Base-by-base conservation (phyloP, 768 basidiomycete genomes). In the Lactarius quietus region DNA sequence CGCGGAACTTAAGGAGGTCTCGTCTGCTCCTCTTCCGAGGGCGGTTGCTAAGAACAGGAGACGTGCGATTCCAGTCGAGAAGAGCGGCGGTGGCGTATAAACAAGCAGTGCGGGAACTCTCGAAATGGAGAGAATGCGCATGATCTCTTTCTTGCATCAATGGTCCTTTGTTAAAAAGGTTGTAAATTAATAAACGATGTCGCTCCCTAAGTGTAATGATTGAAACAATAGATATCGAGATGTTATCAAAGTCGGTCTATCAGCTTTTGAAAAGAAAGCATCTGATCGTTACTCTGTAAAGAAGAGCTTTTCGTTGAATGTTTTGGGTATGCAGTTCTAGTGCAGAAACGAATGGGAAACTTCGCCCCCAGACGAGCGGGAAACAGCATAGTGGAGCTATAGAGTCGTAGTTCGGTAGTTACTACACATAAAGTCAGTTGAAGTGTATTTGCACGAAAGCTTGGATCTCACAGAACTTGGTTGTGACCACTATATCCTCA, bases 1-100 rank as follows among this genome's bases (percentile, higher is more conserved):
- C 72, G 89, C 86, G 3, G 84, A 82, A 62, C 75, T 92, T 66
- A 90, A 86, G 74, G 89, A 89, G 68, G 83, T 87, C 55, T 71
- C 82, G 74, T 73, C 83, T 81, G 77, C 76, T 64, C 81, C 76
- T 39, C 72, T 66, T 57, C 74, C 73, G 14, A 70, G 64, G 65
- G 75, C 71, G 61, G 70, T 58, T 20, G 68, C 67, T n/a, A 77
- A 77, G 63, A 76, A 71, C 38, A 73, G 81, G 63, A 73, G 81
- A 55, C 76, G 74, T 59, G 74, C 76, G 68, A 85, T 84, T 63
- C 83, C 83, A 5, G 83, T 85, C 17, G 82, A 83, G 74, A 78
- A 83, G 73, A 80, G 79, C 57, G 83, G 83, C 54, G 83, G 83
- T 45, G 83, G 83, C 57, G 80, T 82, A 10, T 82, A 61, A 73